These are phyloP conservation scores for Capsicum rhomboideum DNA, from an alignment of 257 asterid genomes.

Conservation along the genomic window DNA sequence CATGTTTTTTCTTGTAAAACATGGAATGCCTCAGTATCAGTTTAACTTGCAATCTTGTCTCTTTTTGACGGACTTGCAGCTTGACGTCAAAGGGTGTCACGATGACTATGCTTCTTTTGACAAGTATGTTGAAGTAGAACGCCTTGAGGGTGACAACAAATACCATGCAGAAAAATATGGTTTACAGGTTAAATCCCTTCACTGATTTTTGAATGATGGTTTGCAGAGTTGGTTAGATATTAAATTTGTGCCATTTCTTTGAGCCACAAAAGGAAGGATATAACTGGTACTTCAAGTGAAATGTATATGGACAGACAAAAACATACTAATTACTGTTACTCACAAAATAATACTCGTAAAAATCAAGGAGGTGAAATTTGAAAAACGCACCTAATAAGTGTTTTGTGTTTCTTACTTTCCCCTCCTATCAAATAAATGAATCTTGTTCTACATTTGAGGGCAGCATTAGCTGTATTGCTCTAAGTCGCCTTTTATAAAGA, in stretches of 20 bases:
- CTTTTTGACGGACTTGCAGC: constrained; percentile 29
- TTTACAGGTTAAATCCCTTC: no score
- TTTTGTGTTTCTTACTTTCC: neutral
- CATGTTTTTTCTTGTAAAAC: neutral
- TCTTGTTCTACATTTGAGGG: neutral
- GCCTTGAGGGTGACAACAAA: no score
- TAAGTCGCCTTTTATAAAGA: neutral
- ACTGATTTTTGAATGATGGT: neutral
- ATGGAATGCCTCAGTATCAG: neutral
- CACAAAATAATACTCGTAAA: neutral
- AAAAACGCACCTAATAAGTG: neutral
- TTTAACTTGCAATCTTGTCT: constrained; percentile 2
- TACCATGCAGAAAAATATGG: no score
- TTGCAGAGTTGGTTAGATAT: neutral
- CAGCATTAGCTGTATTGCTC: neutral
- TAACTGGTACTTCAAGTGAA: neutral
- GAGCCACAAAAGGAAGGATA: neutral
- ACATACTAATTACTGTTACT: neutral
- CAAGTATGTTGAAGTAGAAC: no score
- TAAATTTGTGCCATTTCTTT: no score
- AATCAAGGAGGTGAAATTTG: neutral
- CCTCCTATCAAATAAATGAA: neutral
- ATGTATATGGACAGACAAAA: neutral
- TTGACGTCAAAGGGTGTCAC: no score
- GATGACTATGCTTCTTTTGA: no score